Percentiles rank a stretch among this genome's conserved stretches.
These are phyloP conservation scores for Mucor velutinosus DNA, from an alignment of 371 early-diverging fungal genomes.

Conservation along the genomic window DNA sequence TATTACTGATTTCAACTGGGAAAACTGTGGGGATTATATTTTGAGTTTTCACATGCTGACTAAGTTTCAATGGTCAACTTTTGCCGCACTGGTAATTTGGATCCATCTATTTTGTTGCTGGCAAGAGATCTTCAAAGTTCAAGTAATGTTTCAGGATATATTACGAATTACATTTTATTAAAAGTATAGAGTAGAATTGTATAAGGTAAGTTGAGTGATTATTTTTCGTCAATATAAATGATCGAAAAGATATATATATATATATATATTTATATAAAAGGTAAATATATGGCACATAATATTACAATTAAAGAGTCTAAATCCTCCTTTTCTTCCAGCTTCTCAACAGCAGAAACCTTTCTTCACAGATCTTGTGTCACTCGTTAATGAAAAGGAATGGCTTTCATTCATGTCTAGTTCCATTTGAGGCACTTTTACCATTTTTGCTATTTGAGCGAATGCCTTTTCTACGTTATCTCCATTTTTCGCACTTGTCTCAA, in stretches of 20 bases:
- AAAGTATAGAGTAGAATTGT: not conserved
- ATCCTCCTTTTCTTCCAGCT: not conserved
- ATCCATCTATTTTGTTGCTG: not conserved
- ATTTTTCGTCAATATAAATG: not conserved
- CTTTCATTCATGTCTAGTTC: slow-evolving; percentile 52
- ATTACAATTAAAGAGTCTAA: slow-evolving; percentile 2
- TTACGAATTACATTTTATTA: not conserved
- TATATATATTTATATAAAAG: too few relatives aligned
- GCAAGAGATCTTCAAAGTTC: not conserved
- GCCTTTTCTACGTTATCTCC: slow-evolving; percentile 92
- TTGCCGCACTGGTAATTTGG: not conserved
- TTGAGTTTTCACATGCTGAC: slow-evolving; percentile 10
- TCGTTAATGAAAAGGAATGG: slow-evolving; percentile 22
- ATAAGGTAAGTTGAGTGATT: not conserved
- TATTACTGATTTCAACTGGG: not conserved
- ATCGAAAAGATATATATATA: not conserved
- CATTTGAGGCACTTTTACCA: slow-evolving; percentile 58
- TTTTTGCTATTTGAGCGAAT: slow-evolving; percentile 83
- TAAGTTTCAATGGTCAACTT: slow-evolving; percentile 1
- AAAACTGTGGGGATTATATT: slow-evolving; percentile 3
- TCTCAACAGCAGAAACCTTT: slow-evolving; percentile 19
- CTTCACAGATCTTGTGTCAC: slow-evolving; percentile 8
- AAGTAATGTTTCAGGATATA: not conserved
- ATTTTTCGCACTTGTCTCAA: slow-evolving; percentile 93
- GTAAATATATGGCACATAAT: slow-evolving; percentile 1